These are phyloP conservation scores for Lentinula lateritia DNA, from an alignment of 768 basidiomycete genomes.

Conservation along the genomic window DNA sequence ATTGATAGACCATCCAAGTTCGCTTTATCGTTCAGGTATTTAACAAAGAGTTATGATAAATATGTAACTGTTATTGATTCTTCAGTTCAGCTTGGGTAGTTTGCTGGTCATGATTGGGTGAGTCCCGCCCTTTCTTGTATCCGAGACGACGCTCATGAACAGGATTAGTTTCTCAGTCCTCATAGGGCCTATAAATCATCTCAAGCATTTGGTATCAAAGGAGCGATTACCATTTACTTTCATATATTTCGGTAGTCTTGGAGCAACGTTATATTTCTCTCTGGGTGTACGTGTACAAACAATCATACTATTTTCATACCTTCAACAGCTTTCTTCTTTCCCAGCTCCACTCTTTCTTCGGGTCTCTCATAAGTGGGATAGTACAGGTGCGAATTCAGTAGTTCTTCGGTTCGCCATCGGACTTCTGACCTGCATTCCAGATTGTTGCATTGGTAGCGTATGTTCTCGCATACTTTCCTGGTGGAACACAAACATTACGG, in stretches of 20 bases:
- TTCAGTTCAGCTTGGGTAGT: constrained; percentile 63
- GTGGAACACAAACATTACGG: constrained; percentile 74
- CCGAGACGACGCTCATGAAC: not conserved
- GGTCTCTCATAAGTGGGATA: constrained; percentile 76
- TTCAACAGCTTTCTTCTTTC: not conserved
- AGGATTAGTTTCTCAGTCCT: constrained; percentile 68
- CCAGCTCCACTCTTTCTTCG: constrained; percentile 79
- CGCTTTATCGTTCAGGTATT: constrained; percentile 78
- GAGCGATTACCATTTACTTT: constrained; percentile 82
- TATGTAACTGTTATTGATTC: not conserved
- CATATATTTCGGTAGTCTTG: constrained; percentile 80
- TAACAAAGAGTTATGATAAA: not conserved
- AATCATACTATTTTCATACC: not conserved
- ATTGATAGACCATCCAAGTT: constrained; percentile 81
- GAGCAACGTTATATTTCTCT: constrained; percentile 87
- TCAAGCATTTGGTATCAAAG: constrained; percentile 79
- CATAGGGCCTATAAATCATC: constrained; percentile 85
- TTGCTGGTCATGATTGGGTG: constrained; percentile 95
- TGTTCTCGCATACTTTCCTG: constrained; percentile 93
- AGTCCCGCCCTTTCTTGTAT: constrained; percentile 15
- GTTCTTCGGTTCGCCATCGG: not conserved
- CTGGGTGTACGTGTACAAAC: constrained; percentile 58
- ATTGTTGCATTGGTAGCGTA: constrained; percentile 84
- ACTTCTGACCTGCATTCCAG: constrained; percentile 23
- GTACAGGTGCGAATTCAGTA: constrained; percentile 52